Percentiles rank a stretch among this genome's conserved stretches.
Conservation (phyloP, 805 yeast genomes). For the Hanseniaspora taiwanica region DNA sequence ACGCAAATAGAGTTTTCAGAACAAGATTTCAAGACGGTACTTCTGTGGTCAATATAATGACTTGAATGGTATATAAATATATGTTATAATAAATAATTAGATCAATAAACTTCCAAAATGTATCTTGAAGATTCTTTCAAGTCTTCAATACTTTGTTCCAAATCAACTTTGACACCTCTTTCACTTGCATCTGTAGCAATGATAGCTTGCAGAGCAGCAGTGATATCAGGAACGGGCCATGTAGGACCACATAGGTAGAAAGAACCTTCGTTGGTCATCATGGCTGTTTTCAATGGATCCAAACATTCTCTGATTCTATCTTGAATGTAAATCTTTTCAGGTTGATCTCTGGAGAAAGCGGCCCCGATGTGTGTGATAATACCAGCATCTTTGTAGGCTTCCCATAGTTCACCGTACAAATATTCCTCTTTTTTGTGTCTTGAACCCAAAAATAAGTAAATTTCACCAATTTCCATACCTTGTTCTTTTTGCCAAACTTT, state of each 20-base stretch:
- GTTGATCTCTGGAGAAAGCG: constrained; percentile 96
- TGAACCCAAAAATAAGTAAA: constrained; percentile 80
- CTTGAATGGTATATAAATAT: constrained; percentile 1
- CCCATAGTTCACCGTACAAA: constrained; percentile 94
- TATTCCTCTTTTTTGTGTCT: constrained; percentile 94
- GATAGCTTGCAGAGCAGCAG: constrained; percentile 78
- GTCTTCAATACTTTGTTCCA: constrained; percentile 74
- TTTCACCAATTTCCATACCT: constrained; percentile 80
- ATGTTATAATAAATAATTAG: not conserved
- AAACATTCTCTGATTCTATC: constrained; percentile 77
- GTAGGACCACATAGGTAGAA: constrained; percentile 98
- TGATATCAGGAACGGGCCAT: constrained; percentile 97
- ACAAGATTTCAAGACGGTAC: constrained; percentile 96
- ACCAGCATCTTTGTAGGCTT: constrained; percentile 87
- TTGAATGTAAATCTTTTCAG: constrained; percentile 87
- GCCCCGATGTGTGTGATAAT: constrained; percentile 91
- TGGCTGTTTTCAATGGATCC: constrained; percentile 61
- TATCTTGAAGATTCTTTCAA: constrained; percentile 88
- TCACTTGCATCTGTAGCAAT: constrained; percentile 55
- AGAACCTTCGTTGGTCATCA: constrained; percentile 67
- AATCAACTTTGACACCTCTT: constrained; percentile 55
- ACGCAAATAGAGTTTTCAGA: constrained; percentile 88
- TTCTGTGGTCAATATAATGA: constrained; percentile 68
- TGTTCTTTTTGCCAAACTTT: constrained; percentile 85
- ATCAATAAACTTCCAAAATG: constrained; percentile 79